Evolutionary conservation across 768 basidiomycete genomes (phyloP).

Genomic region (Lentinula aciculospora): DNA sequence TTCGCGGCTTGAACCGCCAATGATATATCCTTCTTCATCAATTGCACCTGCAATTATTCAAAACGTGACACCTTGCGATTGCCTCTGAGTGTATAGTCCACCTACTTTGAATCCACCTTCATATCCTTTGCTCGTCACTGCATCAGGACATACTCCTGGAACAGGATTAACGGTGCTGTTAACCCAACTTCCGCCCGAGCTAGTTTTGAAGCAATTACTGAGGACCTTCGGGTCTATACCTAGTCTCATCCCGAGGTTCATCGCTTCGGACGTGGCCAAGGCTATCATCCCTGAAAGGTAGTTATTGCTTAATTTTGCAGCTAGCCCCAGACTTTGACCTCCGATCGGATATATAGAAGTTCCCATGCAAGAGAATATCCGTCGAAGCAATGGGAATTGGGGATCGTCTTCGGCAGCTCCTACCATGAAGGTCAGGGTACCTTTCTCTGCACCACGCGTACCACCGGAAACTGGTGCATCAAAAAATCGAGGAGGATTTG

Average conservation of each 20-base stretch:
- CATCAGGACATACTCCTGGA: constrained; percentile 36
- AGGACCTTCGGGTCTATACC: constrained; percentile 34
- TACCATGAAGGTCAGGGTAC: constrained; percentile 34
- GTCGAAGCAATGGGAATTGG: constrained; percentile 24
- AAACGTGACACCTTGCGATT: too few species aligned
- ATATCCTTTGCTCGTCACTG: constrained; percentile 35
- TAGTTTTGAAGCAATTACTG: constrained; percentile 31
- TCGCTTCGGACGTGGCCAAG: constrained; percentile 35
- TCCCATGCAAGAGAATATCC: constrained; percentile 29
- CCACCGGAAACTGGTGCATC: constrained; percentile 40
- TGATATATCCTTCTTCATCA: constrained; percentile 41
- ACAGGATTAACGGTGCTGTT: constrained; percentile 38
- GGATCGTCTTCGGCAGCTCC: constrained; percentile 27
- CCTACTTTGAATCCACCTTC: constrained; percentile 38
- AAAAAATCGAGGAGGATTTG: constrained; percentile 22
- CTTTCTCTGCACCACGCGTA: constrained; percentile 29
- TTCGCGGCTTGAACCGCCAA: constrained; percentile 33
- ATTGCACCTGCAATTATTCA: constrained; percentile 23
- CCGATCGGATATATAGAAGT: constrained; percentile 30
- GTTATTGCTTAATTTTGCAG: constrained; percentile 40
- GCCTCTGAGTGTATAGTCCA: too few species aligned
- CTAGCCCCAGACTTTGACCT: constrained; percentile 34
- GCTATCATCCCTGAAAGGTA: constrained; percentile 37
- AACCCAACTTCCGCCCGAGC: constrained; percentile 35
- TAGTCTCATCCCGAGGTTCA: constrained; percentile 40